phyloP scores from a whole-genome alignment of 257 asterid species.

The Vinca minor region DNA sequence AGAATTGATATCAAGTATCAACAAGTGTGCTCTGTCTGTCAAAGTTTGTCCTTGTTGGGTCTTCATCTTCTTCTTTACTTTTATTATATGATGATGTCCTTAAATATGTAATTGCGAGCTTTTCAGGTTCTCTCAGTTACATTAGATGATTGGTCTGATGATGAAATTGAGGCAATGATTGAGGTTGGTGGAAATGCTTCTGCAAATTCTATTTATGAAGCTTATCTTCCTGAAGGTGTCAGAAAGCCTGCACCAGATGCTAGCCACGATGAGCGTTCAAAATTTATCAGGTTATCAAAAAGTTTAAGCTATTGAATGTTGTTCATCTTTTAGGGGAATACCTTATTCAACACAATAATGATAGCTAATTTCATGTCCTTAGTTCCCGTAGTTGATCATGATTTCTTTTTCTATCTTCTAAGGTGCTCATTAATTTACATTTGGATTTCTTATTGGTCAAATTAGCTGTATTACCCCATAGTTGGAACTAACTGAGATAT shows the following conservation, averaged over 20 bases:
- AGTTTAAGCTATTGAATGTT: not conserved
- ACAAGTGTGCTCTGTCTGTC: too few species aligned
- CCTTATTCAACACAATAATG: not conserved
- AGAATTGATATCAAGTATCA: not conserved
- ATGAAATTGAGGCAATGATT: slow-evolving; percentile 73
- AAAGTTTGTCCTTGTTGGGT: not conserved
- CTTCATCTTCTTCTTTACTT: not conserved
- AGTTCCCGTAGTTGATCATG: not conserved
- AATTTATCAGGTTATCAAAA: slow-evolving; percentile 53
- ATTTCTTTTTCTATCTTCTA: slow-evolving; percentile 1
- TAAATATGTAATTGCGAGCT: slow-evolving; percentile 4
- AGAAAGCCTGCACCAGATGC: slow-evolving; percentile 78
- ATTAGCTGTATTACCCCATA: not conserved
- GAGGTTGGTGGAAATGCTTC: slow-evolving; percentile 97
- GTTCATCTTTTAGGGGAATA: not conserved
- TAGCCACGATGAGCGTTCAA: slow-evolving; percentile 68
- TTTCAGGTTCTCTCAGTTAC: slow-evolving; percentile 92
- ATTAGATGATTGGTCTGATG: slow-evolving; percentile 96
- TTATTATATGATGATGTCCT: not conserved
- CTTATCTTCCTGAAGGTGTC: slow-evolving; percentile 82
- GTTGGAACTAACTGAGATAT: not conserved
- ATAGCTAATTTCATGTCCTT: not conserved
- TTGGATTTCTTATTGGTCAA: not conserved
- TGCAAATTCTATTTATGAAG: slow-evolving; percentile 96
- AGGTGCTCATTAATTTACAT: not conserved